These are phyloP conservation scores for Myxozyma monticola DNA, from an alignment of 805 yeast genomes.

Conservation along the genomic window DNA sequence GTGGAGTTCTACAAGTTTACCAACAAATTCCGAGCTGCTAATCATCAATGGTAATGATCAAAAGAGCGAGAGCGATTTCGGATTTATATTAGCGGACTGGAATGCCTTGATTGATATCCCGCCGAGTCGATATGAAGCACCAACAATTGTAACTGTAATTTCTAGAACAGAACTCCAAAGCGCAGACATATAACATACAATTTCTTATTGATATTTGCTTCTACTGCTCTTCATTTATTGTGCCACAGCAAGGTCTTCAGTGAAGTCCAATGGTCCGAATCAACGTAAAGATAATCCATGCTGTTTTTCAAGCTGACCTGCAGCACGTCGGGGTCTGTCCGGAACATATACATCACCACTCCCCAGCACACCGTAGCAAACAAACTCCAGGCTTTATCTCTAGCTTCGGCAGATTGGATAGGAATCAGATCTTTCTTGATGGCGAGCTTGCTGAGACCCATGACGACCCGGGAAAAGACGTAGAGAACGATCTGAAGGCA, in stretches of 20 bases:
- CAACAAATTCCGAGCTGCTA: no score
- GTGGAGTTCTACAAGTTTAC: no score
- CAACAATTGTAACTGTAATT: no score
- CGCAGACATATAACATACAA: no score
- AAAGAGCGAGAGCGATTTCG: no score
- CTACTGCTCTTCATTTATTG: conserved; percentile 24
- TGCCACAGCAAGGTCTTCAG: conserved; percentile 48
- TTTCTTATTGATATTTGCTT: no score
- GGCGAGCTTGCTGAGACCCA: conserved; percentile 59
- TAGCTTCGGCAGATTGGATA: conserved; percentile 9
- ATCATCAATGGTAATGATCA: no score
- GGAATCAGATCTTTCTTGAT: conserved; percentile 34
- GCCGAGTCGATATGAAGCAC: no score
- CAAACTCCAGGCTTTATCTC: conserved; percentile 51
- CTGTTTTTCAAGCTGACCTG: conserved; percentile 66
- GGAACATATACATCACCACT: conserved; percentile 66
- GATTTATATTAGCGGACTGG: no score
- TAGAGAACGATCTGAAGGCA: conserved; percentile 72
- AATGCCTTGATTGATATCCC: no score
- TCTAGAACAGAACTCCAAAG: neutral
- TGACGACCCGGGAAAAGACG: conserved; percentile 64
- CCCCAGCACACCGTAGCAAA: conserved; percentile 73
- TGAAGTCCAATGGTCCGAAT: conserved; percentile 51
- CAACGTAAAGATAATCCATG: conserved; percentile 72
- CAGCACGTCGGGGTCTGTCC: conserved; percentile 59